Percentiles rank a stretch among this genome's conserved stretches.
phyloP scores from a whole-genome alignment of 441 rosid genomes.

The Jatropha multifida region DNA sequence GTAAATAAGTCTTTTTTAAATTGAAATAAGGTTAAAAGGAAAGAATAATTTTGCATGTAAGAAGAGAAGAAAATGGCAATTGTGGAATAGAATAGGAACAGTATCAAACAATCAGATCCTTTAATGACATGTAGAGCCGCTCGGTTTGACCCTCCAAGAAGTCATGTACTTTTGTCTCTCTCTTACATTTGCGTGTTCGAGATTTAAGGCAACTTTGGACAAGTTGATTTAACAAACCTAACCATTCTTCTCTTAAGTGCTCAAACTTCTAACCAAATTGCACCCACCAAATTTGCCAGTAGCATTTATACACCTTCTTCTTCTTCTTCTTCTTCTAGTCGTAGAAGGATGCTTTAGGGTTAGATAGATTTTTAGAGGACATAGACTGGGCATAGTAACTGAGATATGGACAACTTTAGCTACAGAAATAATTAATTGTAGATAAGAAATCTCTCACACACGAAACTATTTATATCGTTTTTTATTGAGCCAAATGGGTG shows the following conservation, averaged over 20 bases:
- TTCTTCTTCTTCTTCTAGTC: not conserved
- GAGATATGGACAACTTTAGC: too few species aligned
- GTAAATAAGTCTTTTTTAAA: too few species aligned
- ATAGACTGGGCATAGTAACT: too few species aligned
- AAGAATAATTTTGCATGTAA: not conserved
- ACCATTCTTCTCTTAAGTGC: conserved; percentile 25
- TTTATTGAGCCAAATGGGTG: too few species aligned
- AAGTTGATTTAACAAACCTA: conserved; percentile 19
- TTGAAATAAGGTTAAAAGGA: too few species aligned
- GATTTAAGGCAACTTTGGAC: not conserved
- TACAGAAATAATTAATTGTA: too few species aligned
- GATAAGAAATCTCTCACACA: too few species aligned
- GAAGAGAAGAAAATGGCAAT: not conserved
- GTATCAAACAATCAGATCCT: too few species aligned
- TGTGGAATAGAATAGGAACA: not conserved
- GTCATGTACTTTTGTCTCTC: not conserved
- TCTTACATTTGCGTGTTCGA: conserved; percentile 21
- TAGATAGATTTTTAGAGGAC: too few species aligned
- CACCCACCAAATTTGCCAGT: conserved; percentile 9
- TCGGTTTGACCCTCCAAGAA: not conserved
- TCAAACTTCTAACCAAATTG: conserved; percentile 35
- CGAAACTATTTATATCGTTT: too few species aligned
- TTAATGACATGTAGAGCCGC: too few species aligned
- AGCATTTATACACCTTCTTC: not conserved
- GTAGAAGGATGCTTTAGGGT: not conserved